Conservation (phyloP, 1,284 basidiomycete species). For the Psilocybe mexicana region DNA sequence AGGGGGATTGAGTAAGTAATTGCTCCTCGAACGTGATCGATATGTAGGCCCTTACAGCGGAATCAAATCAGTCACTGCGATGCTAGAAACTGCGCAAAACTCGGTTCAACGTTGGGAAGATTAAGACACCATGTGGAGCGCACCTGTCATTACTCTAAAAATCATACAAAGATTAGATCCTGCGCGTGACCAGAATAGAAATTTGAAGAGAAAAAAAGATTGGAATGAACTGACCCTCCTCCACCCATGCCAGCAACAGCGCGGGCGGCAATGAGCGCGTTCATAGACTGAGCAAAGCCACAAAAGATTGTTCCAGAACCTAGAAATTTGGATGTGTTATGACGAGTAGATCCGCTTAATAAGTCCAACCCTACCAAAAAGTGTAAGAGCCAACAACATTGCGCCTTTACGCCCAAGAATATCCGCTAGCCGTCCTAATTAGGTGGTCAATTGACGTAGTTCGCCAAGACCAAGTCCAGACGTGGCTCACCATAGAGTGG, state of each 20-base stretch:
- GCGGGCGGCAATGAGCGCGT: slow-evolving; percentile 76
- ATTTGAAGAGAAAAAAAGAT: slow-evolving; percentile 17
- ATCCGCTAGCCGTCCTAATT: slow-evolving; percentile 78
- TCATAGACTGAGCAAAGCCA: slow-evolving; percentile 83
- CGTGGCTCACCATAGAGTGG: slow-evolving; percentile 74
- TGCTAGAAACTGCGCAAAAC: slow-evolving; percentile 62
- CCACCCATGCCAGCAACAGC: slow-evolving; percentile 90
- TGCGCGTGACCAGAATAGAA: slow-evolving; percentile 25
- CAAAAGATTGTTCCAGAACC: slow-evolving; percentile 82
- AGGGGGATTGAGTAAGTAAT: slow-evolving; percentile 10
- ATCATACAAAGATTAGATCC: slow-evolving; percentile 17
- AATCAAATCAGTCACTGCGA: slow-evolving; percentile 78
- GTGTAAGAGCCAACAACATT: slow-evolving; percentile 76
- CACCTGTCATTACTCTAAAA: slow-evolving; percentile 76
- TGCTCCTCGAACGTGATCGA: neutral
- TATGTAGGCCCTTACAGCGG: slow-evolving; percentile 60
- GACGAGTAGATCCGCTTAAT: slow-evolving; percentile 3
- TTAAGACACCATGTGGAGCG: slow-evolving; percentile 17
- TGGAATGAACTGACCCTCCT: slow-evolving; percentile 62
- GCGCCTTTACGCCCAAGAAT: slow-evolving; percentile 85
- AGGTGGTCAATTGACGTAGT: slow-evolving; percentile 22
- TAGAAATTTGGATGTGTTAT: slow-evolving; percentile 33
- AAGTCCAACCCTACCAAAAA: slow-evolving; percentile 62
- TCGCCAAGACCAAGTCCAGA: slow-evolving; percentile 19
- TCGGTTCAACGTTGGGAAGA: slow-evolving; percentile 17